Conservation (phyloP, 2,329 filamentous ascomycete species). For the Sclerotinia sclerotiorum region DNA sequence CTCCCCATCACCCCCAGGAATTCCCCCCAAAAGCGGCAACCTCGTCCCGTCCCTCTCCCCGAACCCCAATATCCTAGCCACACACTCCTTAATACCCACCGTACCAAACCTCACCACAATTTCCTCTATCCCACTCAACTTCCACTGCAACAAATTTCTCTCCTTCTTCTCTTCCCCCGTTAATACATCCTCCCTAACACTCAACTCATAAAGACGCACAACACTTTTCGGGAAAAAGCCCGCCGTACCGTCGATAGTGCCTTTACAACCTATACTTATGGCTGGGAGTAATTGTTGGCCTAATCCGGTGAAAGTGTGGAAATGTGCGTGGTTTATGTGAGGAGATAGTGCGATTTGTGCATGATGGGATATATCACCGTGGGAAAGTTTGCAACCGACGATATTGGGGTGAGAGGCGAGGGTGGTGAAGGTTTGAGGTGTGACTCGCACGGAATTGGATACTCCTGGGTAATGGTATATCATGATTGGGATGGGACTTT, state of each 20-base stretch:
- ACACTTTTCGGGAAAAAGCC: conserved; percentile 64
- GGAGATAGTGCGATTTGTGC: conserved; percentile 60
- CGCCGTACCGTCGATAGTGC: conserved; percentile 65
- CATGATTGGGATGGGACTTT: conserved; percentile 23
- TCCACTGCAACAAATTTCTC: conserved; percentile 58
- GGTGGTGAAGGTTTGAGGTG: conserved; percentile 55
- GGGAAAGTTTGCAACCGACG: conserved; percentile 68
- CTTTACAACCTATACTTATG: conserved; percentile 61
- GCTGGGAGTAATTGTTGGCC: conserved; percentile 65
- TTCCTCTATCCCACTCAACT: conserved; percentile 61
- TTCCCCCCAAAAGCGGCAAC: conserved; percentile 57
- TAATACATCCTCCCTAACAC: conserved; percentile 41
- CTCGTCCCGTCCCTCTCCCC: conserved; percentile 60
- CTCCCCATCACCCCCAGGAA: conserved; percentile 52
- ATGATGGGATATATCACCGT: conserved; percentile 65
- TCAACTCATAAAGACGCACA: conserved; percentile 55
- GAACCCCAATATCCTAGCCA: conserved; percentile 57
- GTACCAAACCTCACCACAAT: conserved; percentile 59
- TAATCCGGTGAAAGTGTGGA: conserved; percentile 63
- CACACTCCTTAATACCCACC: conserved; percentile 65
- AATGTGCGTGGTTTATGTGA: conserved; percentile 56
- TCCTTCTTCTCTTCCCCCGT: conserved; percentile 48
- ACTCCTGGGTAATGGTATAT: conserved; percentile 59
- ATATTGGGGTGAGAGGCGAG: conserved; percentile 65
- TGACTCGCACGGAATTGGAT: conserved; percentile 62